phyloP scores from a whole-genome alignment of 257 asterid genomes.

The Datura wrightii region DNA sequence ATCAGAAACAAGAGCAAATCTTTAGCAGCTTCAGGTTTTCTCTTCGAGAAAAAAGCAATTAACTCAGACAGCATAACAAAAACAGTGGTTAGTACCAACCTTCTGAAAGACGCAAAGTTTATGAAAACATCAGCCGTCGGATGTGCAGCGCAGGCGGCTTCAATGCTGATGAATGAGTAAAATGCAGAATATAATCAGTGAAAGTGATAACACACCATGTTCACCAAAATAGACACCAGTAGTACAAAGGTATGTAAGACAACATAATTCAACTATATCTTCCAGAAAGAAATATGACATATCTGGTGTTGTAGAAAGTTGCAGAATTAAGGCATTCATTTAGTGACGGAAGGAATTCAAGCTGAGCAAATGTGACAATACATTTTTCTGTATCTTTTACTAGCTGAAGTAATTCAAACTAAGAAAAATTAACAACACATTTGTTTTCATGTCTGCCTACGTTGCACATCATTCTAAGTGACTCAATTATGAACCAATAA shows the following conservation, averaged over 20 bases:
- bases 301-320: neutral
- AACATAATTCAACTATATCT: neutral
- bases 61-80: constrained; percentile 21
- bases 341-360: constrained; percentile 9
- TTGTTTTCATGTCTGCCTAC: neutral
- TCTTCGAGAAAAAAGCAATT: neutral
- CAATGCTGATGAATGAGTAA: constrained; percentile 61
- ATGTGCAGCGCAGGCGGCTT: constrained; percentile 94
- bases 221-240: constrained; percentile 18
- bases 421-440: neutral
- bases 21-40: constrained; percentile 2
- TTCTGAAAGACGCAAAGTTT: constrained; percentile 96
- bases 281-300: neutral
- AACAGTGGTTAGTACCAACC: constrained; percentile 55
- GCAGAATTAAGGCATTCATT: neutral
- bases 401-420: neutral
- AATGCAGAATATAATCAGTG: neutral
- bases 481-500: neutral
- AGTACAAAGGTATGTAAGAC: constrained; percentile 11
- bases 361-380: neutral
- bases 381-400: neutral
- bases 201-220: constrained; percentile 1
- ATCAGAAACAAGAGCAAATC: neutral
- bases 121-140: constrained; percentile 99
- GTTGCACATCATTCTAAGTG: neutral